Evolutionary conservation across 2,329 filamentous ascomycete genomes (phyloP).

Genomic region (Sporothrix dimorphospora): DNA sequence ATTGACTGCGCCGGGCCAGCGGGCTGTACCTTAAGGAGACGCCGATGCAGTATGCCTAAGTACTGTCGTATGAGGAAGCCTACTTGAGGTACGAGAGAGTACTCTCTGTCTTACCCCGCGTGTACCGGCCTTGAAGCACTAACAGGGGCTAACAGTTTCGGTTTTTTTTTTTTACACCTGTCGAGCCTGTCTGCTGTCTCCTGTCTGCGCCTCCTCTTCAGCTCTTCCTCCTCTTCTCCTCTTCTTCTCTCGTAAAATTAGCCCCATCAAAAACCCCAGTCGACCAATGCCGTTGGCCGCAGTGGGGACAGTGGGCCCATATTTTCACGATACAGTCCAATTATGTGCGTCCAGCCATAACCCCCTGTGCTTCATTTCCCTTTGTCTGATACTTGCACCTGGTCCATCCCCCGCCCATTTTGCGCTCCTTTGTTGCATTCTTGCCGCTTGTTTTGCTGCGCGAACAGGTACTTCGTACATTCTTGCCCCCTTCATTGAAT

Average conservation of each 20-base stretch:
- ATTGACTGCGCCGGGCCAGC: too few relatives aligned
- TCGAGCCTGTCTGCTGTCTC: not conserved
- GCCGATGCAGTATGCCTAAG: too few relatives aligned
- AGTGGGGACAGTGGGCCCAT: too few relatives aligned
- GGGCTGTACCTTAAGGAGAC: not conserved
- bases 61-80: not conserved
- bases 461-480: not conserved
- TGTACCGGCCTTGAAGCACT: not conserved
- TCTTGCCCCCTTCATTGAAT: not conserved
- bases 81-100: too few relatives aligned
- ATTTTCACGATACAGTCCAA: not conserved
- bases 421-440: constrained; percentile 2
- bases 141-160: not conserved
- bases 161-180: not conserved
- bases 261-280: not conserved
- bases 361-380: constrained; percentile 28
- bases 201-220: not conserved
- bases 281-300: too few relatives aligned
- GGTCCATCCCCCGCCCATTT: not conserved
- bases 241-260: not conserved
- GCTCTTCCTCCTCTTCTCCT: not conserved
- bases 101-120: too few relatives aligned
- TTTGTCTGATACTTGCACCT: not conserved
- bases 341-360: not conserved
- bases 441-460: not conserved